A percentile compares a stretch with the other conserved stretches of the same genome.
Evolutionary conservation across 768 basidiomycete genomes (phyloP).

Genomic region (Psilocybe sp.): DNA sequence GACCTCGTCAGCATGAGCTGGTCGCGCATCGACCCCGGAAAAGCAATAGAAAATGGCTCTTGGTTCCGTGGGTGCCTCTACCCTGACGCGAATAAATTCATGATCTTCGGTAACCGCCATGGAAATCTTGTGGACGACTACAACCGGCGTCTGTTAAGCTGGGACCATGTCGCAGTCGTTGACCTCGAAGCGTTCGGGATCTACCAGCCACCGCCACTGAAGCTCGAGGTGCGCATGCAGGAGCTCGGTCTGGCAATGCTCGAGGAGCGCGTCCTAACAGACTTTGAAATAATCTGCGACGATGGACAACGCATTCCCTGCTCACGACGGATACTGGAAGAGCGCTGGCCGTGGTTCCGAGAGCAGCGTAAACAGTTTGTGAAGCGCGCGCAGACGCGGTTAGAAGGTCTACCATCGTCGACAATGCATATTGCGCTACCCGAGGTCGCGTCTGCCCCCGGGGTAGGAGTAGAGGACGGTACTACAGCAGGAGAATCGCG

Average conservation of each 20-base stretch:
- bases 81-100: constrained; percentile 78
- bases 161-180: constrained; percentile 89
- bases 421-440: constrained; percentile 63
- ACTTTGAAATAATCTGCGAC: constrained; percentile 92
- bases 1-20: constrained; percentile 81
- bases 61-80: constrained; percentile 95
- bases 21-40: constrained; percentile 87
- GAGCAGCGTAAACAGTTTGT: constrained; percentile 62
- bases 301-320: constrained; percentile 83
- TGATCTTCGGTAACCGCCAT: constrained; percentile 87
- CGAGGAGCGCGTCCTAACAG: constrained; percentile 77
- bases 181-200: constrained; percentile 95
- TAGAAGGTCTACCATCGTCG: constrained; percentile 59
- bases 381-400: constrained; percentile 50
- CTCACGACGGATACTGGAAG: constrained; percentile 80
- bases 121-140: constrained; percentile 92
- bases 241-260: constrained; percentile 81
- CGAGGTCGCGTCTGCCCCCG: constrained; percentile 37
- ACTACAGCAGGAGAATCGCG: constrained; percentile 42
- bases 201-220: constrained; percentile 78
- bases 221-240: constrained; percentile 70
- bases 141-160: constrained; percentile 84
- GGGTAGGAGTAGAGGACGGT: too few relatives aligned
- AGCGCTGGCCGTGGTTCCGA: constrained; percentile 95
- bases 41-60: constrained; percentile 80